These are phyloP conservation scores for Pelagophyceae sp. DNA, from an alignment of 352 stramenopile genomes.

Conservation along the genomic window DNA sequence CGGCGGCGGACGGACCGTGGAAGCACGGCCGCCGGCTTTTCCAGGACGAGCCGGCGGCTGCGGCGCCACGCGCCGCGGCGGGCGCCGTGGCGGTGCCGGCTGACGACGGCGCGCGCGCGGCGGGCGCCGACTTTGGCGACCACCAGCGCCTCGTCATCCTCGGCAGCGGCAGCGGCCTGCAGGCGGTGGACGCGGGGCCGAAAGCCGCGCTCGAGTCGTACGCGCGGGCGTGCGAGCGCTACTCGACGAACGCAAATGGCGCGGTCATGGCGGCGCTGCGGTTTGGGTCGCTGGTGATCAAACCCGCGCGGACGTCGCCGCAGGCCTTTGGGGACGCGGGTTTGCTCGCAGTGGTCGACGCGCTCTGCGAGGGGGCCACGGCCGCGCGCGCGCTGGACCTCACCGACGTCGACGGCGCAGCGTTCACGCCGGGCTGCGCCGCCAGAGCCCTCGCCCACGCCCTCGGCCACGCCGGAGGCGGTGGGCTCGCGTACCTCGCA, in stretches of 20 bases:
- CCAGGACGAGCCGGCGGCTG: too few relatives aligned
- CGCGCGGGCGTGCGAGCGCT: background rate
- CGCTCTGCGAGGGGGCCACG: background rate
- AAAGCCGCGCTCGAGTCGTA: constrained; percentile 13
- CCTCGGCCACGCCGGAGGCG: background rate
- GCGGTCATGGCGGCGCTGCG: background rate
- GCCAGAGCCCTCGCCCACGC: background rate
- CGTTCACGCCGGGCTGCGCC: background rate
- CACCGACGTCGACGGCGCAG: background rate
- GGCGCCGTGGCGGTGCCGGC: too few relatives aligned
- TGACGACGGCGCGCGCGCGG: too few relatives aligned
- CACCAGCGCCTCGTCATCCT: too few relatives aligned
- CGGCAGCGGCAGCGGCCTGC: too few relatives aligned
- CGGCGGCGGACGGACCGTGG: too few relatives aligned
- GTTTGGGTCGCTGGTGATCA: background rate
- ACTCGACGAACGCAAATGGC: constrained; percentile 3
- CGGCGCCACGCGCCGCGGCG: too few relatives aligned
- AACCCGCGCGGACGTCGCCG: background rate
- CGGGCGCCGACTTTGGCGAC: too few relatives aligned
- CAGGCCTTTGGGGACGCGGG: background rate
- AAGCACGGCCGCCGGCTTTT: too few relatives aligned
- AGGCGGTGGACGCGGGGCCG: too few relatives aligned
- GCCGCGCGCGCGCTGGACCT: constrained; percentile 6
- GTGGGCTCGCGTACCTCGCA: background rate
- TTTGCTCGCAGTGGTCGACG: constrained; percentile 13